Percentiles rank a stretch among this genome's conserved stretches.
phyloP scores from a whole-genome alignment of 2,329 filamentous ascomycete species.

The Fusarium algeriense region DNA sequence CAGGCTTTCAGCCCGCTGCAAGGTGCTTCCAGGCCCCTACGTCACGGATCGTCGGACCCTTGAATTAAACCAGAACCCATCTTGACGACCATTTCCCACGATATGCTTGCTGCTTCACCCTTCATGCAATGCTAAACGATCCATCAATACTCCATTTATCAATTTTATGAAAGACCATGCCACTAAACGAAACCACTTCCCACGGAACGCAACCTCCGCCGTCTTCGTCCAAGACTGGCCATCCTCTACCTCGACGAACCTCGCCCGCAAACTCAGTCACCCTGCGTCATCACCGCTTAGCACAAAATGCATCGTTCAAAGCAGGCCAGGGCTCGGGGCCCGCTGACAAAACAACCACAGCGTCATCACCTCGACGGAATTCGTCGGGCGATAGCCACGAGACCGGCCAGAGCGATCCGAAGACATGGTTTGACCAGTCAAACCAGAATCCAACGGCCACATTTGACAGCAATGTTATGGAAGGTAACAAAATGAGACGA shows the following conservation, averaged over 20 bases:
- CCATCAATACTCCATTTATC: not conserved
- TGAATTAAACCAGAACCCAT: slow-evolving; percentile 16
- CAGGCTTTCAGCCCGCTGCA: slow-evolving; percentile 18
- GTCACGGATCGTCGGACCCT: slow-evolving; percentile 40
- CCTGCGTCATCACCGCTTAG: slow-evolving; percentile 59
- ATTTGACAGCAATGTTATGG: slow-evolving; percentile 60
- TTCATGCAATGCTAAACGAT: slow-evolving; percentile 30
- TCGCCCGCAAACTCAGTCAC: slow-evolving; percentile 62
- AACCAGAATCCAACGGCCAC: slow-evolving; percentile 62
- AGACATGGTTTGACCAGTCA: slow-evolving; percentile 66
- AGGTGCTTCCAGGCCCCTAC: slow-evolving; percentile 36
- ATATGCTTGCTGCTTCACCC: slow-evolving; percentile 13
- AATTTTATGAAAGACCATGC: slow-evolving; percentile 45
- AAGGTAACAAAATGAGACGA: slow-evolving; percentile 52
- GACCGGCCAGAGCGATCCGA: slow-evolving; percentile 63
- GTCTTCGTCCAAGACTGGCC: slow-evolving; percentile 48
- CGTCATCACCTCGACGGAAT: slow-evolving; percentile 50
- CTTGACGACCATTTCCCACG: slow-evolving; percentile 4
- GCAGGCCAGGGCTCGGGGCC: slow-evolving; percentile 45
- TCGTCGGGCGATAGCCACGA: slow-evolving; percentile 65
- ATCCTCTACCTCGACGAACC: slow-evolving; percentile 59
- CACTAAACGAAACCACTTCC: slow-evolving; percentile 41
- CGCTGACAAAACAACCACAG: slow-evolving; percentile 26
- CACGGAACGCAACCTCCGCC: slow-evolving; percentile 45
- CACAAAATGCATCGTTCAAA: slow-evolving; percentile 56